phyloP scores from a whole-genome alignment of 73 alveolate genomes.

The Durusdinium trenchii region DNA sequence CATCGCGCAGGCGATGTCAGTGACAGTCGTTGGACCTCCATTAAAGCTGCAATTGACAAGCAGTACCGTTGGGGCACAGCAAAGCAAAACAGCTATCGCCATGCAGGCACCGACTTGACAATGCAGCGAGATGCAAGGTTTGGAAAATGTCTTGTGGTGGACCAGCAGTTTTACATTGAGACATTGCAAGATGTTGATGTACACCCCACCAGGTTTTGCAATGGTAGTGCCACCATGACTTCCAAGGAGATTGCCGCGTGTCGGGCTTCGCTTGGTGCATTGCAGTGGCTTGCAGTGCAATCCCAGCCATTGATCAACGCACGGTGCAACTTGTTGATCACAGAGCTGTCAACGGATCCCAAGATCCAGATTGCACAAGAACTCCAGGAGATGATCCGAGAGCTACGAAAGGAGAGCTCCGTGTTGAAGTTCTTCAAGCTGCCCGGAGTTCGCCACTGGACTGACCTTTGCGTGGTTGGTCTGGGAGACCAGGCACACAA shows the following conservation, averaged over 20 bases:
- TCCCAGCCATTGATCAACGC: constrained; percentile 11
- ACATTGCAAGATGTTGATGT: not conserved
- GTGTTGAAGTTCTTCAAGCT: not conserved
- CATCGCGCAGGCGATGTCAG: not conserved
- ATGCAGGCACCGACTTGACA: not conserved
- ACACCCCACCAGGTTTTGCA: not conserved
- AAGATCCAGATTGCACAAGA: not conserved
- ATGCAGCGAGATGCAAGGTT: not conserved
- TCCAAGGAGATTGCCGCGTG: not conserved
- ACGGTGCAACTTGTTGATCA: not conserved
- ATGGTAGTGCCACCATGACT: not conserved
- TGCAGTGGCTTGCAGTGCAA: constrained; percentile 32
- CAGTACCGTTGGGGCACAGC: not conserved
- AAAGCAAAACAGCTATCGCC: not conserved
- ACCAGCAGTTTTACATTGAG: not conserved
- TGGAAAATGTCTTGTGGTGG: constrained; percentile 3
- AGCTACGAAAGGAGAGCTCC: not conserved
- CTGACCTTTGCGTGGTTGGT: not conserved
- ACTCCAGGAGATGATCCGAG: not conserved
- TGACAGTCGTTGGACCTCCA: not conserved
- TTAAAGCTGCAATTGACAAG: not conserved
- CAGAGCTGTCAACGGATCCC: not conserved
- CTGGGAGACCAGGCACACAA: constrained; percentile 20
- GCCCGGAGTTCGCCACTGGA: not conserved
- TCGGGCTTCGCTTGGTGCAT: not conserved